Percentiles rank a stretch among this genome's conserved stretches.
Evolutionary conservation across 2,329 filamentous ascomycete genomes (phyloP).

Genomic region (Epichloe aotearoae): DNA sequence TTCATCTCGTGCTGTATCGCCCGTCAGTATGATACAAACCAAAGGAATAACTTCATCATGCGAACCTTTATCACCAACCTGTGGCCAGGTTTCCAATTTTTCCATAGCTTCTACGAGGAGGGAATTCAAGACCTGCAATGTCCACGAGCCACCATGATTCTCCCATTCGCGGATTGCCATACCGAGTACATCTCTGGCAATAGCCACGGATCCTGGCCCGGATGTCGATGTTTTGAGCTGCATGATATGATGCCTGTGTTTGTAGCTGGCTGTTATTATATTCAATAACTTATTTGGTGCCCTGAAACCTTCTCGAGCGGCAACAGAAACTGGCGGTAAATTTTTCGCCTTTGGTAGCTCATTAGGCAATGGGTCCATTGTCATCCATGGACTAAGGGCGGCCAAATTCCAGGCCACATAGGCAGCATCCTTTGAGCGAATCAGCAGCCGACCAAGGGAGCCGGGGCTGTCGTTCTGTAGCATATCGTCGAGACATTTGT

Average conservation of each 20-base stretch:
- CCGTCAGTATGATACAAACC: not conserved
- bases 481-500: constrained; percentile 47
- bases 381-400: constrained; percentile 61
- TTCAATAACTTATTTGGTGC: constrained; percentile 62
- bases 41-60: not conserved
- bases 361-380: constrained; percentile 28
- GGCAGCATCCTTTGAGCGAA: constrained; percentile 49
- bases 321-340: constrained; percentile 35
- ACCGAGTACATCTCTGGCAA: constrained; percentile 51
- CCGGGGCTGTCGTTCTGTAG: constrained; percentile 27
- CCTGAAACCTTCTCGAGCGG: constrained; percentile 65
- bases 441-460: constrained; percentile 39
- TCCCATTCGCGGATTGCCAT: constrained; percentile 68
- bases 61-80: constrained; percentile 18
- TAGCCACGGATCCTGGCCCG: constrained; percentile 29
- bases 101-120: constrained; percentile 49
- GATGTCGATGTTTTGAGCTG: constrained; percentile 42
- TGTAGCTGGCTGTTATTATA: constrained; percentile 50
- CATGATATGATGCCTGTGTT: constrained; percentile 51
- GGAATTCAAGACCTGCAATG: constrained; percentile 54
- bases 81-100: constrained; percentile 20
- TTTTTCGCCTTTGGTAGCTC: constrained; percentile 34
- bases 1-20: constrained; percentile 25
- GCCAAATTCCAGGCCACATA: constrained; percentile 68
- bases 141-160: constrained; percentile 48